These are phyloP conservation scores for Quercus engelmannii DNA, from an alignment of 306 rosid species.

Conservation along the genomic window DNA sequence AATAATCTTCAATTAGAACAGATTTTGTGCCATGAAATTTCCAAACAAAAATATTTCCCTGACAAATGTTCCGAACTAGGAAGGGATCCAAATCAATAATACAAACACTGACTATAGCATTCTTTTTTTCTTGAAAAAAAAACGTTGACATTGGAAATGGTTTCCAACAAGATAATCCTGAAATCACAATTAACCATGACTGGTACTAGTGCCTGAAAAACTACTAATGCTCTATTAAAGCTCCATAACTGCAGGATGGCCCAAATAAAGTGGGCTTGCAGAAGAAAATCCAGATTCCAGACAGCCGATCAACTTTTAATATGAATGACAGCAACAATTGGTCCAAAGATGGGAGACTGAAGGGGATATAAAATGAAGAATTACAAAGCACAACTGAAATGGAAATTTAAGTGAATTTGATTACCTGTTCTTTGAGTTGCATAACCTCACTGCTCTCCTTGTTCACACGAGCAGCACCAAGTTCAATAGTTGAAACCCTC, in stretches of 20 bases:
- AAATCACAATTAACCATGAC: not conserved
- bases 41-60: not conserved
- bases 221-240: not conserved
- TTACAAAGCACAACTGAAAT: not conserved
- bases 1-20: too few species aligned
- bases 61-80: not conserved
- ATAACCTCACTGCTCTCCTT: slow-evolving; percentile 76
- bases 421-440: slow-evolving; percentile 84
- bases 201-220: not conserved
- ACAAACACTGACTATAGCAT: not conserved
- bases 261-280: not conserved
- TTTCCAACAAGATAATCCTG: not conserved
- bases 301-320: too few species aligned
- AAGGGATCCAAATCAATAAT: not conserved
- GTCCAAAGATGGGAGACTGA: not conserved
- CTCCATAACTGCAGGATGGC: not conserved
- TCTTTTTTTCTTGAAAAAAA: not conserved
- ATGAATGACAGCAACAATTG: too few species aligned
- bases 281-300: not conserved
- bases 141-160: not conserved
- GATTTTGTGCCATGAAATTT: not conserved
- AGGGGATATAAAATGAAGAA: not conserved
- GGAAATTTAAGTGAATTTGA: not conserved
- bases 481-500: slow-evolving; percentile 84
- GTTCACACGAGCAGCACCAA: slow-evolving; percentile 75